Evolutionary conservation across 2,329 filamentous ascomycete genomes (phyloP), one percentile per base, ranked within the genome.

Genomic region (Huntiella moniliformis): DNA sequence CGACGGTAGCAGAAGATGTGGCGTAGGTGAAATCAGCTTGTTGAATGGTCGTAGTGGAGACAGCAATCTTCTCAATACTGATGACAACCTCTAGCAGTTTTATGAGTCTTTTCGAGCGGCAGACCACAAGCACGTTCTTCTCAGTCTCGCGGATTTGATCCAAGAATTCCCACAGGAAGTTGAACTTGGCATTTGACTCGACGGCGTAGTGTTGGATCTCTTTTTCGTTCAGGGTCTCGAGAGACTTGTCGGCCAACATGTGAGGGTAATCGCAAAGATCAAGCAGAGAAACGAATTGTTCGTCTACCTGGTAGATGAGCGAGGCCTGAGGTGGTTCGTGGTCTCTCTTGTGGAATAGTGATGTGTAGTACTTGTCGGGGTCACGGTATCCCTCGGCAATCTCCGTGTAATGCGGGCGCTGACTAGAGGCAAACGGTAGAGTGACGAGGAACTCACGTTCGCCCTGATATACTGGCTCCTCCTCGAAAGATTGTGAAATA

Each of bases 131-230:
- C 5, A 79, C 56, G 33, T 65, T 68, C 34, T 63, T 65, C 8
- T 67, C 60, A 10, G 60, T 56, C 12, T 60, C 56, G n/a, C 56
- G 54, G 8, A 76, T 54, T 6, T 57, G 54, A 15, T 67, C 59
- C 28, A 77, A 55, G 3, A 79, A 59, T 51, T 76, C 71, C 38
- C 64, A 67, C 4, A 77, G 53, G 52, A 79, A 79, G 31, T 65
- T 67, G 52, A 71, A 74, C 52, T 79, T 79, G 46, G 70, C 61
- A 56, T 74, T 78, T 7, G 71, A 67, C 44, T 67, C 67, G 46
- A 67, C 64, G 1, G 67, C 65, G 51, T 74, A 71, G 53, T 67
- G 75, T 52, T 67, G 66, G 45, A 65, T 60, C 16, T 67, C 62
- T 3, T 57, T 54, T 5, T 63, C 53, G 2, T 63, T 56, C 46